A percentile compares a stretch with the other conserved stretches of the same genome.
Evolutionary conservation across 768 basidiomycete species (phyloP).

Genomic region (Leucocoprinus leucothites): DNA sequence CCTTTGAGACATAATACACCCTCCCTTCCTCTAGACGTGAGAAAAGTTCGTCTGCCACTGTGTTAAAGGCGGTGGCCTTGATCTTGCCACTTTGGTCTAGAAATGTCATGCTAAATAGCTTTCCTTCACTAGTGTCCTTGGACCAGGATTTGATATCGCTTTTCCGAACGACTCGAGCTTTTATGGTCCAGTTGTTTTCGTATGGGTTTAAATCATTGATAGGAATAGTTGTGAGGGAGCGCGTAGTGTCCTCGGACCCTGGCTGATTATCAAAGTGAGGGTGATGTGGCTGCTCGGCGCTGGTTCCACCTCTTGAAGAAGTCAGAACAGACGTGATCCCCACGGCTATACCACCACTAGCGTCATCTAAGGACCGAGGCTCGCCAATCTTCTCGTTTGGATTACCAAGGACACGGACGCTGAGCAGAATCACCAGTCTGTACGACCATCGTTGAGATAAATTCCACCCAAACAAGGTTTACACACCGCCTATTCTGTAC

Average conservation of each 20-base stretch:
- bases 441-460: conserved; percentile 37
- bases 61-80: conserved; percentile 87
- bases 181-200: conserved; percentile 98
- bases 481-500: conserved; percentile 82
- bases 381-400: conserved; percentile 73
- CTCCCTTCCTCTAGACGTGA: conserved; percentile 85
- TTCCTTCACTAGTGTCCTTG: conserved; percentile 88
- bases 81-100: conserved; percentile 98
- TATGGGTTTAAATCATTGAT: conserved; percentile 96
- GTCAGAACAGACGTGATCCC: not conserved
- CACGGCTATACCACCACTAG: not conserved
- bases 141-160: conserved; percentile 88
- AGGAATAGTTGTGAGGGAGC: conserved; percentile 48
- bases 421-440: conserved; percentile 70
- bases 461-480: conserved; percentile 5
- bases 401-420: conserved; percentile 52
- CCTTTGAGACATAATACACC: conserved; percentile 89
- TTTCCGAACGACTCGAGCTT: conserved; percentile 88
- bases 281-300: not conserved
- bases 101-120: conserved; percentile 87
- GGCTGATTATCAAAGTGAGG: not conserved
- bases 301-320: conserved; percentile 16
- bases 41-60: conserved; percentile 78
- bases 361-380: conserved; percentile 31
- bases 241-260: not conserved